phyloP scores from a whole-genome alignment of 768 basidiomycete species.

The Pulveroboletus frians region DNA sequence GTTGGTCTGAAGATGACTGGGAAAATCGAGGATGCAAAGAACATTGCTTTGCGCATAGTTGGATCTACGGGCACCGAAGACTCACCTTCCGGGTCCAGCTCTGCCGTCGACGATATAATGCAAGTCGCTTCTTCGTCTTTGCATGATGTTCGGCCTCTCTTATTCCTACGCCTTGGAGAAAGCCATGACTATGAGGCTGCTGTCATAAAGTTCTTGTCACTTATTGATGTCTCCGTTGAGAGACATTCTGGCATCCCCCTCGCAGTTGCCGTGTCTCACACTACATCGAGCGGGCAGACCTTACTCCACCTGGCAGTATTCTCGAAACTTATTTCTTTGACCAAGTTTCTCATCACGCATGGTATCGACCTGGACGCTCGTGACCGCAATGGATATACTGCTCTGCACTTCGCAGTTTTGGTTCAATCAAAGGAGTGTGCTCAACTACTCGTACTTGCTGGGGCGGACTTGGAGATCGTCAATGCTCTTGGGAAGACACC shows the following conservation, averaged over 20 bases:
- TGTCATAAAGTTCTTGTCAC: slow-evolving; percentile 73
- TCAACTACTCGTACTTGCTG: slow-evolving; percentile 64
- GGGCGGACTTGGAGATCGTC: slow-evolving; percentile 76
- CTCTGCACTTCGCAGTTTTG: slow-evolving; percentile 81
- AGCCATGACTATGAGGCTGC: slow-evolving; percentile 66
- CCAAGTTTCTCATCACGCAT: slow-evolving; percentile 64
- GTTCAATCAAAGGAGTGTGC: slow-evolving; percentile 59
- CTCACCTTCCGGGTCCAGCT: slow-evolving; percentile 32
- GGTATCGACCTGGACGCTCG: slow-evolving; percentile 76
- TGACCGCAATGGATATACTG: slow-evolving; percentile 87
- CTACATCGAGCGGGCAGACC: slow-evolving; percentile 73
- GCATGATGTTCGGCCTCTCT: slow-evolving; percentile 52
- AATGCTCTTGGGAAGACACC: slow-evolving; percentile 67
- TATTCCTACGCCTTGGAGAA: slow-evolving; percentile 51
- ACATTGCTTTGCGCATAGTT: slow-evolving; percentile 90
- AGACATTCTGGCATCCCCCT: slow-evolving; percentile 37
- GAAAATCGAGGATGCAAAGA: slow-evolving; percentile 88
- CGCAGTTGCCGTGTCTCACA: slow-evolving; percentile 59
- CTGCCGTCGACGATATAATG: slow-evolving; percentile 43
- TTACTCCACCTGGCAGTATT: slow-evolving; percentile 84
- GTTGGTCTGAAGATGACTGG: slow-evolving; percentile 97
- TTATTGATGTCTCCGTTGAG: slow-evolving; percentile 64
- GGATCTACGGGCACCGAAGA: slow-evolving; percentile 59
- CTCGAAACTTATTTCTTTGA: slow-evolving; percentile 68
- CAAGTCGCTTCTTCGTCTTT: slow-evolving; percentile 44